phyloP scores from a whole-genome alignment of 2,329 filamentous ascomycete genomes.

The Didymella keratinophila region DNA sequence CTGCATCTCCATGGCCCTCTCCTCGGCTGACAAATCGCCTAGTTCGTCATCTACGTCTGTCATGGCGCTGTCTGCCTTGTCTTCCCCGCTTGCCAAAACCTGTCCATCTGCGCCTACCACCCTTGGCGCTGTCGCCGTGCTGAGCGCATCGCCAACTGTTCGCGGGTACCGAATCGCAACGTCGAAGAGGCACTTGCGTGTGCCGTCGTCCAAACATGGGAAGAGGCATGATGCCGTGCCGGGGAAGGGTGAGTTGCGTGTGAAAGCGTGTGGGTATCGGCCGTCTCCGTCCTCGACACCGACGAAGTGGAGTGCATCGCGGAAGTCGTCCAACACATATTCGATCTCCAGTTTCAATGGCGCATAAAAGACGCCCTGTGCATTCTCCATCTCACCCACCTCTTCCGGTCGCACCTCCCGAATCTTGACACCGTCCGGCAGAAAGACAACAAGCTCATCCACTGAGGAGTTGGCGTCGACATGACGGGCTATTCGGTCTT shows the following conservation, averaged over 20 bases:
- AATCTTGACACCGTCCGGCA: constrained; percentile 69
- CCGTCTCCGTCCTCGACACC: constrained; percentile 80
- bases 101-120: constrained; percentile 26
- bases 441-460: constrained; percentile 64
- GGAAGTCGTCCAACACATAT: constrained; percentile 76
- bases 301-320: constrained; percentile 91
- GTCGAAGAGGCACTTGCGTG: constrained; percentile 84
- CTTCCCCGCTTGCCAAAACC: constrained; percentile 29
- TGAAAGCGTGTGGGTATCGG: constrained; percentile 91
- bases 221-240: constrained; percentile 87
- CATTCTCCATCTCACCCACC: constrained; percentile 42
- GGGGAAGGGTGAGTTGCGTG: constrained; percentile 78
- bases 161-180: constrained; percentile 85
- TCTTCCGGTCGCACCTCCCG: constrained; percentile 66
- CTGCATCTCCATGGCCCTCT: constrained; percentile 85
- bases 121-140: constrained; percentile 44
- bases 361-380: constrained; percentile 56
- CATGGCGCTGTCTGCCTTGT: constrained; percentile 46
- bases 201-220: constrained; percentile 88
- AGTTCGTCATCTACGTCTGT: constrained; percentile 49
- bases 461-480: constrained; percentile 57
- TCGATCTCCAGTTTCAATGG: constrained; percentile 74
- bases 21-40: constrained; percentile 70
- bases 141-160: constrained; percentile 79
- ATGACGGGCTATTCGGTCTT: constrained; percentile 70